These are phyloP conservation scores for Henckelia pumila DNA, from an alignment of 257 asterid genomes.

Conservation along the genomic window DNA sequence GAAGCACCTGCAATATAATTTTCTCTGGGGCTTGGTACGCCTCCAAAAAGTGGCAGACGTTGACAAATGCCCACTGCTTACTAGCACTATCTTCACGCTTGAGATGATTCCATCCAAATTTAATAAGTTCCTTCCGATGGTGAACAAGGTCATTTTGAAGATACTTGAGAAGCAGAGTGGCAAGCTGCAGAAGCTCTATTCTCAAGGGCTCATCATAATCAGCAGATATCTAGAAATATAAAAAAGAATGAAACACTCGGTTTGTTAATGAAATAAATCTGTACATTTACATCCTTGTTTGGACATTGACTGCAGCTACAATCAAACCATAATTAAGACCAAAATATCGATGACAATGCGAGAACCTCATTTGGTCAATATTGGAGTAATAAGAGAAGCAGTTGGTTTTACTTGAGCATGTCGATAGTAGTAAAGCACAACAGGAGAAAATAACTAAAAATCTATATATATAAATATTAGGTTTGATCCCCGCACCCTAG, in stretches of 20 bases:
- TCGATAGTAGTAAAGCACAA: neutral
- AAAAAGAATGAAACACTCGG: constrained; percentile 19
- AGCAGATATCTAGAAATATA: constrained; percentile 61
- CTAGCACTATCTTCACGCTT: constrained; percentile 99
- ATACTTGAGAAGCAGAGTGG: constrained; percentile 94
- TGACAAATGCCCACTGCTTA: constrained; percentile 99
- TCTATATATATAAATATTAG: too few relatives aligned
- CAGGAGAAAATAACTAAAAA: neutral
- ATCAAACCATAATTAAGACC: neutral
- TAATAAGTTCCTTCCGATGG: constrained; percentile 92
- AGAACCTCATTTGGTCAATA: neutral
- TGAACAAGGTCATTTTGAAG: constrained; percentile 97
- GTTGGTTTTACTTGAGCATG: neutral
- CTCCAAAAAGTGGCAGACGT: constrained; percentile 98
- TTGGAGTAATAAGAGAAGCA: neutral
- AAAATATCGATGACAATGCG: neutral
- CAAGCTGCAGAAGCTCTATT: constrained; percentile 99
- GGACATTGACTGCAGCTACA: constrained; percentile 8
- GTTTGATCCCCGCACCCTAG: too few relatives aligned
- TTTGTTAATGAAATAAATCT: constrained; percentile 12
- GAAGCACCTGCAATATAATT: constrained; percentile 87
- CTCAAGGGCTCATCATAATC: constrained; percentile 97
- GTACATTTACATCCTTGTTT: neutral
- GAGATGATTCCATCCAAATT: constrained; percentile 97
- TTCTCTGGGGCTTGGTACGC: constrained; percentile 99